These are phyloP conservation scores for Acanthamoeba healyi DNA, from an alignment of 208 protist genomes.

Conservation along the genomic window DNA sequence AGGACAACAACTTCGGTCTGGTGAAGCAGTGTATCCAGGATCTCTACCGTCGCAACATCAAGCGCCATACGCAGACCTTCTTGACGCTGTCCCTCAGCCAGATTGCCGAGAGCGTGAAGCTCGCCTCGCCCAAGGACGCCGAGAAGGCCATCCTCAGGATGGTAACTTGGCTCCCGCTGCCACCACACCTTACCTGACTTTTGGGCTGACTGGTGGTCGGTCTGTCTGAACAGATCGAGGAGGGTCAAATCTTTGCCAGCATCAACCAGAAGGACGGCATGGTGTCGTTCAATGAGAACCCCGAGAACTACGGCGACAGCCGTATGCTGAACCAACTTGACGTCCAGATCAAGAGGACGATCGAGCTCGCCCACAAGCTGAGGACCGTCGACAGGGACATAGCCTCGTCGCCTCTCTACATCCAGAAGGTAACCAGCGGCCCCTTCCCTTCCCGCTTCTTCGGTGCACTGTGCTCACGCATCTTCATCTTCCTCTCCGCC, in stretches of 20 bases:
- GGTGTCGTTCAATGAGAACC: conserved; percentile 87
- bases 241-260: conserved; percentile 86
- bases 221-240: conserved; percentile 79
- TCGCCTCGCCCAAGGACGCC: conserved; percentile 77
- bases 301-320: conserved; percentile 76
- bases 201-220: not conserved
- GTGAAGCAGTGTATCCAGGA: conserved; percentile 85
- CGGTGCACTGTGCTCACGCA: not conserved
- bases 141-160: conserved; percentile 84
- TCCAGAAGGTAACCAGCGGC: conserved; percentile 14
- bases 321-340: conserved; percentile 68
- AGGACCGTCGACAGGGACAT: conserved; percentile 45
- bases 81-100: conserved; percentile 87
- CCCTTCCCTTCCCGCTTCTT: not conserved
- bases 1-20: conserved; percentile 87
- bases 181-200: not conserved
- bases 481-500: not conserved
- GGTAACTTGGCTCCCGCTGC: conserved; percentile 38
- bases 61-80: conserved; percentile 87
- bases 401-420: not conserved
- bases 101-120: conserved; percentile 83
- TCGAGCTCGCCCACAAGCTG: conserved; percentile 68
- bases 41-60: conserved; percentile 84
- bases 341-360: conserved; percentile 65
- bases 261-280: conserved; percentile 88